Evolutionary conservation across 2,329 filamentous ascomycete species (phyloP), one percentile per base, ranked within the genome.

Genomic region (Aspergillus sp.): DNA sequence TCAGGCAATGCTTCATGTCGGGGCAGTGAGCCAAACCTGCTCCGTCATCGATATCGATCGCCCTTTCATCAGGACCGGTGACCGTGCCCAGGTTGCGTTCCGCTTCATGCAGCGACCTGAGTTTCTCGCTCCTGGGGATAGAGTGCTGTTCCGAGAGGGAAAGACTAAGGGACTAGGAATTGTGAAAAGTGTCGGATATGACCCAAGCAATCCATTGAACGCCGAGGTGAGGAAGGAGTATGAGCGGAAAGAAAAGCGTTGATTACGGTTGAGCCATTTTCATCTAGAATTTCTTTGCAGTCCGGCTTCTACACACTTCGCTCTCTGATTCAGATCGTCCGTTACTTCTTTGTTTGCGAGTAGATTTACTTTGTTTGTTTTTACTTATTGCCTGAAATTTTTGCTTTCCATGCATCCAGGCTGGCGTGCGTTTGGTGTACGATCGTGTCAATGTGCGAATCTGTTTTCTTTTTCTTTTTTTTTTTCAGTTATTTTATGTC

Each of bases 1-100:
- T 65, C 95, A 99, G 78, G 95, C 95, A 0, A 99, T 98, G 93
- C 83, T 99, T 21, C 95, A 99, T 68, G 93, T 99, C 4, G 95
- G 95, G 0, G 90, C 95, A 0, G 90, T 99, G 44, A 91, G 90
- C 41, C 95, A 99, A 77, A 99, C 95, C 0, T 99, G 95, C 70
- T 88, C 92, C 11, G 97, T 99, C 70, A 96, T 99, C 68, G 95
- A 97, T 70, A 95, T 99, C 64, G 95, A 99, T 72, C 87, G 93
- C n/a, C 90, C 90, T 25, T 95, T 93, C 68, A 97, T 99, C 64
- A 87, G 95, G 7, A 97, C 93, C 0, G 95, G 95, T 9, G 95
- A 98, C 73, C 84, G 93, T n/a, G 95, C 95, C 2, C 88, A 88
- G 0, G 95, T 99, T 1, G 95, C 93, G 0, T 99, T 99, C 77